Evolutionary conservation across 495 filamentous ascomycete species (phyloP).

Genomic region (Articulospora tetracladia): DNA sequence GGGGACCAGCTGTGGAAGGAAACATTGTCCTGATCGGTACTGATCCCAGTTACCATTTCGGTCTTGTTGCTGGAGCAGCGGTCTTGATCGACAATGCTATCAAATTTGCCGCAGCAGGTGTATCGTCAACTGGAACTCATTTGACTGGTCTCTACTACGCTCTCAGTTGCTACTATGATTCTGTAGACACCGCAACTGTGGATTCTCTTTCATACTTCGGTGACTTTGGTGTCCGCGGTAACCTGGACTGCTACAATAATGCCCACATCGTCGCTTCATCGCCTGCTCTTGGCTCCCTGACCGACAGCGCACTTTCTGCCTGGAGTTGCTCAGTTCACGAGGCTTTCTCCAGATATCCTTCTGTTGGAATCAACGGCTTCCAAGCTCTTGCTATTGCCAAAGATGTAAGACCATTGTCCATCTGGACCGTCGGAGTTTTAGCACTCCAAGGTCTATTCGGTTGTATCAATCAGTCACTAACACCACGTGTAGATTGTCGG

Average conservation of each 20-base stretch:
- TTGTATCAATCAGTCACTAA: too few species aligned
- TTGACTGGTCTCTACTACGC: conserved; percentile 38
- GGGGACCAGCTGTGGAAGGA: conserved; percentile 36
- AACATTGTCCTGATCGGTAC: conserved; percentile 40
- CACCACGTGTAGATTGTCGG: too few species aligned
- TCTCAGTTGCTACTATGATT: conserved; percentile 28
- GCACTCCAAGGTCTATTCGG: too few species aligned
- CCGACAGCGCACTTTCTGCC: conserved; percentile 37
- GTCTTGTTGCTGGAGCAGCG: conserved; percentile 20
- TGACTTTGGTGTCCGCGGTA: conserved; percentile 36
- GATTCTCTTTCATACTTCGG: conserved; percentile 42
- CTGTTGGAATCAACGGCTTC: conserved; percentile 35
- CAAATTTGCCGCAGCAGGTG: conserved; percentile 32
- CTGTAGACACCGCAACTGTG: conserved; percentile 28
- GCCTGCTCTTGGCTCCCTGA: conserved; percentile 33
- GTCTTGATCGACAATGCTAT: conserved; percentile 38
- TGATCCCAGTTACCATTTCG: conserved; percentile 32
- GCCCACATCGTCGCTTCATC: conserved; percentile 42
- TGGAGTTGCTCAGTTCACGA: conserved; percentile 49
- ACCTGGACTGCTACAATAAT: conserved; percentile 40
- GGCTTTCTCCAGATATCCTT: conserved; percentile 40
- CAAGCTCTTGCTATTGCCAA: conserved; percentile 43
- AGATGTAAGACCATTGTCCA: too few species aligned
- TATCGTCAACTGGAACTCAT: conserved; percentile 9
- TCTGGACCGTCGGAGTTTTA: too few species aligned